Conservation (phyloP, 2,329 filamentous ascomycete species). For the Fusarium sterilihyphosum region DNA sequence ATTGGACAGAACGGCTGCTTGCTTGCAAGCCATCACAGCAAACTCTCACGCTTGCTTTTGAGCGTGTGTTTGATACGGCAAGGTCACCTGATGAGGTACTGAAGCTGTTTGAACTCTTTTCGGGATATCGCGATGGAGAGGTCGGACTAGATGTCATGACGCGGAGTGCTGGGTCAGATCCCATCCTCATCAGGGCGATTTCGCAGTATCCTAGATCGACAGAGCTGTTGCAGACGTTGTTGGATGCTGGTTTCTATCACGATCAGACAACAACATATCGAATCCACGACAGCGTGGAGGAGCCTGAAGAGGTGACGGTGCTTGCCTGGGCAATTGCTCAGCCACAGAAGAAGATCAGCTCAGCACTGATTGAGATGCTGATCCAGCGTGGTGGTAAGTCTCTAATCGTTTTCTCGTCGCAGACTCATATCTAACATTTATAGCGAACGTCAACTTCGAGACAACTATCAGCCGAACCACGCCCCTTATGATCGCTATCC, state of each 20-base stretch:
- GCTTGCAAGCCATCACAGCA: conserved; percentile 59
- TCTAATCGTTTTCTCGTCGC: background rate
- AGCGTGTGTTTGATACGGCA: conserved; percentile 63
- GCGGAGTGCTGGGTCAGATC: conserved; percentile 53
- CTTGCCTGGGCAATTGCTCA: conserved; percentile 71
- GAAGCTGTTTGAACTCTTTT: conserved; percentile 62
- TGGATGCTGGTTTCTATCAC: conserved; percentile 69
- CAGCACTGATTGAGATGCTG: conserved; percentile 65
- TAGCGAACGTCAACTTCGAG: conserved; percentile 67
- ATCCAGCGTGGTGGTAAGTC: conserved; percentile 56
- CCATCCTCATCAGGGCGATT: conserved; percentile 63
- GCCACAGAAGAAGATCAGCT: conserved; percentile 70
- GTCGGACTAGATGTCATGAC: conserved; percentile 62
- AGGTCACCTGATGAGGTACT: conserved; percentile 61
- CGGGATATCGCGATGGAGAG: conserved; percentile 59
- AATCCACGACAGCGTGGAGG: conserved; percentile 58
- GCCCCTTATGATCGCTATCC: conserved; percentile 69
- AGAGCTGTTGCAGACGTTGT: conserved; percentile 60
- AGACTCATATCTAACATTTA: conserved; percentile 22
- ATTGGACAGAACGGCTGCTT: conserved; percentile 62
- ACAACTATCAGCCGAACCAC: conserved; percentile 63
- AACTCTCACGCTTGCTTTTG: conserved; percentile 63
- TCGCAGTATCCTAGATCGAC: conserved; percentile 64
- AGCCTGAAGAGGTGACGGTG: conserved; percentile 65
- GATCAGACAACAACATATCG: conserved; percentile 60